Conservation (phyloP, 495 filamentous ascomycete species). For the Hypomontagnella submonticulosa region DNA sequence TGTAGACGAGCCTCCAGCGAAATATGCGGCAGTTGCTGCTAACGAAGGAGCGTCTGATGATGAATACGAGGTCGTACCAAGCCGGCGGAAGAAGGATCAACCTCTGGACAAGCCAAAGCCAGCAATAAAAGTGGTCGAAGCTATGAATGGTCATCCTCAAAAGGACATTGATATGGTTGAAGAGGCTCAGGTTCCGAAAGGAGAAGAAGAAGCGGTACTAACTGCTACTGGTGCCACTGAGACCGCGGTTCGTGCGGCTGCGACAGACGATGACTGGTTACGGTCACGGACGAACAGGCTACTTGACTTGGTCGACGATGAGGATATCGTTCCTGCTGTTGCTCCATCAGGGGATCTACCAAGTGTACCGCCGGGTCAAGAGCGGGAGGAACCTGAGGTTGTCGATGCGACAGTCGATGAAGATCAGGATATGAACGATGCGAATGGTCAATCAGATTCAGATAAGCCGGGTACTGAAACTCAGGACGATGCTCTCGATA, state of each 20-base stretch:
- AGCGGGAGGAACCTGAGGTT: constrained; percentile 36
- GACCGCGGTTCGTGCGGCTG: constrained; percentile 35
- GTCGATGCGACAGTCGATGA: constrained; percentile 45
- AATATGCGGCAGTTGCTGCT: constrained; percentile 57
- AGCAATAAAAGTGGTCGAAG: constrained; percentile 32
- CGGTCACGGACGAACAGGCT: constrained; percentile 91
- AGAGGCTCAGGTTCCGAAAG: constrained; percentile 11
- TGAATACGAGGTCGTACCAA: constrained; percentile 71
- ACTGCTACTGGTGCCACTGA: constrained; percentile 7
- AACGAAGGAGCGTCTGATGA: constrained; percentile 68
- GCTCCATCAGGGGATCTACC: constrained; percentile 24
- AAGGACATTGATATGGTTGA: constrained; percentile 12
- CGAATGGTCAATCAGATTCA: constrained; percentile 36
- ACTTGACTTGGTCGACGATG: constrained; percentile 79
- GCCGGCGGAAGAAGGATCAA: constrained; percentile 44
- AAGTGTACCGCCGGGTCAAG: constrained; percentile 16
- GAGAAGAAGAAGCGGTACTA: constrained; percentile 16
- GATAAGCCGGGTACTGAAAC: constrained; percentile 43
- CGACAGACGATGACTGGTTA: constrained; percentile 90
- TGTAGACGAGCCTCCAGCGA: constrained; percentile 57
- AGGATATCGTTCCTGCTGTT: constrained; percentile 52
- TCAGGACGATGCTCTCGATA: constrained; percentile 53
- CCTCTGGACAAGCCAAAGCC: constrained; percentile 46
- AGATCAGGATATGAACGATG: constrained; percentile 37
- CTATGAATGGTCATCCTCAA: not conserved